Percentiles rank a stretch among this genome's conserved stretches.
Evolutionary conservation across 345 rosid species (phyloP).

Genomic region (Microcos paniculata): DNA sequence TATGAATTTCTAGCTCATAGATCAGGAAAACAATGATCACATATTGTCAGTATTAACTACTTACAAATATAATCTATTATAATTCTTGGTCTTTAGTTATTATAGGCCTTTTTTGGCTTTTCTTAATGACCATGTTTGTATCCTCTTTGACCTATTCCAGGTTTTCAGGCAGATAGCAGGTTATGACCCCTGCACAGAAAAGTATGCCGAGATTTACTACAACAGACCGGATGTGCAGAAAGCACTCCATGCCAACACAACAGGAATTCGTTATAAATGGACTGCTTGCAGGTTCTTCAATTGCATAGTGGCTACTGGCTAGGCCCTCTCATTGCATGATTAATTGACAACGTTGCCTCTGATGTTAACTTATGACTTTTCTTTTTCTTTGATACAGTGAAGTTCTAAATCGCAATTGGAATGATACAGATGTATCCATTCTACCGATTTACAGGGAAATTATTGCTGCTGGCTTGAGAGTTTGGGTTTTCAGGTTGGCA

Average conservation of each 20-base stretch:
- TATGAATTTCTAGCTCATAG: background rate
- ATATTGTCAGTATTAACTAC: background rate
- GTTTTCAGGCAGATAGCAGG: constrained; percentile 61
- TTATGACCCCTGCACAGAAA: constrained; percentile 98
- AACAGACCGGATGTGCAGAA: constrained; percentile 87
- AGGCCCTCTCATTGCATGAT: background rate
- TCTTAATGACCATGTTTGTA: background rate
- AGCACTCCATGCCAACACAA: constrained; percentile 81
- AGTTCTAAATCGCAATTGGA: constrained; percentile 85
- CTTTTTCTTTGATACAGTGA: constrained; percentile 46
- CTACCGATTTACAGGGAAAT: constrained; percentile 82
- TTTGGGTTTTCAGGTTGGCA: constrained; percentile 93
- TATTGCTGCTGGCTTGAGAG: constrained; percentile 76
- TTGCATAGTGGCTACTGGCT: background rate
- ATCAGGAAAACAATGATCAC: background rate
- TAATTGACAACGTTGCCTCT: background rate
- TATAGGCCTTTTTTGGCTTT: background rate
- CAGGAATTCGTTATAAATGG: constrained; percentile 82
- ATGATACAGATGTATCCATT: constrained; percentile 75
- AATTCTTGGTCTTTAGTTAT: background rate
- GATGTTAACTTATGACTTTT: background rate
- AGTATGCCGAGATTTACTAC: constrained; percentile 91
- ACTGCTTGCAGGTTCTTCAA: constrained; percentile 85
- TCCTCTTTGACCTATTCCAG: constrained; percentile 27
- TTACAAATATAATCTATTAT: background rate